phyloP scores from a whole-genome alignment of 768 basidiomycete genomes.

The Gloeopeniophorella convolvens region DNA sequence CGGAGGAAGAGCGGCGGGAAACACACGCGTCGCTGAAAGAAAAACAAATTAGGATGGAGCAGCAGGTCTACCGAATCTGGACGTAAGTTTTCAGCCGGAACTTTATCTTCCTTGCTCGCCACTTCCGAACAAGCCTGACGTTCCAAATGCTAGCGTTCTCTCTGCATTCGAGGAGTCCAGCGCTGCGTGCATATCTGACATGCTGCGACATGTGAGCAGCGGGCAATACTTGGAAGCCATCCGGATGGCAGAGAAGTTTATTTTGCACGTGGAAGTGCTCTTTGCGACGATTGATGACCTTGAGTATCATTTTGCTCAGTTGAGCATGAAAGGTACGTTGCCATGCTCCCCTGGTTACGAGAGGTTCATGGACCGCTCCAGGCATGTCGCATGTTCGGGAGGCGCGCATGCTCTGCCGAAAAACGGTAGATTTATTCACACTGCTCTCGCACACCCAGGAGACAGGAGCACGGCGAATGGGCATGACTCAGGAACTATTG shows the following conservation, averaged over 20 bases:
- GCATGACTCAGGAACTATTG: conserved; percentile 94
- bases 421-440: conserved; percentile 97
- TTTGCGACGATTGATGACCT: conserved; percentile 97
- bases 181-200: conserved; percentile 98
- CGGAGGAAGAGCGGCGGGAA: conserved; percentile 77
- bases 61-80: conserved; percentile 98
- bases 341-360: neutral
- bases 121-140: conserved; percentile 2
- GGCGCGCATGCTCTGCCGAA: conserved; percentile 96
- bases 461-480: conserved; percentile 83
- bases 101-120: neutral
- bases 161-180: conserved; percentile 99
- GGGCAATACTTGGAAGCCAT: conserved; percentile 96
- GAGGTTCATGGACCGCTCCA: conserved; percentile 26
- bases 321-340: conserved; percentile 76
- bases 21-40: conserved; percentile 75
- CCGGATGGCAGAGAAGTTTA: conserved; percentile 97
- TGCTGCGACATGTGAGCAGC: conserved; percentile 95
- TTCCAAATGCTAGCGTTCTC: conserved; percentile 58
- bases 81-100: conserved; percentile 52
- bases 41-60: conserved; percentile 91
- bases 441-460: conserved; percentile 93
- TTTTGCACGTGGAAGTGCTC: conserved; percentile 94
- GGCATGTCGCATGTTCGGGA: conserved; percentile 98
- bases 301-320: conserved; percentile 75